phyloP scores from a whole-genome alignment of 2,329 filamentous ascomycete species.

The Clonostachys chloroleuca region DNA sequence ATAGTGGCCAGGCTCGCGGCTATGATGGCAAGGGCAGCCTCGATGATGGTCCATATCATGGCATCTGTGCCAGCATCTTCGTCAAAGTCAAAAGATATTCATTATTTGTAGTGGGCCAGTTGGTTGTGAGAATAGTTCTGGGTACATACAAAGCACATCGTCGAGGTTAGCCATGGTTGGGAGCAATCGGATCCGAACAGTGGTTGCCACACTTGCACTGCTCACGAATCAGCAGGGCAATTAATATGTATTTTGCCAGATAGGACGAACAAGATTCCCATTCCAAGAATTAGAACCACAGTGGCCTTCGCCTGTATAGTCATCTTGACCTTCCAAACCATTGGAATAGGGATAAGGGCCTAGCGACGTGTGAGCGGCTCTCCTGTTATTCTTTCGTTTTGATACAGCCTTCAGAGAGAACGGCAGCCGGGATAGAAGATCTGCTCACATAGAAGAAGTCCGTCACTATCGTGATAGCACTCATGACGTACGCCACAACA shows the following conservation, averaged over 20 bases:
- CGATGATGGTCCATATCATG: constrained; percentile 53
- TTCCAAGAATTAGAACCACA: constrained; percentile 40
- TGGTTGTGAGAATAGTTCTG: neutral
- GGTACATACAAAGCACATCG: constrained; percentile 42
- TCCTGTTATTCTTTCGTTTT: constrained; percentile 2
- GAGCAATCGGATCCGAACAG: constrained; percentile 45
- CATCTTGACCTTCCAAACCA: constrained; percentile 52
- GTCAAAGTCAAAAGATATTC: constrained; percentile 6
- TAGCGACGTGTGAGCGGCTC: constrained; percentile 6
- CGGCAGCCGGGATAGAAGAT: neutral
- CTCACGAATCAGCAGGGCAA: constrained; percentile 4
- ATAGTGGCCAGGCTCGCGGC: constrained; percentile 51
- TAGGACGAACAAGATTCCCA: constrained; percentile 41
- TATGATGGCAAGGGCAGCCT: constrained; percentile 50
- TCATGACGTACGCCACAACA: constrained; percentile 44
- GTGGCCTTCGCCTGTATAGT: constrained; percentile 45
- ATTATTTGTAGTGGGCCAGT: neutral
- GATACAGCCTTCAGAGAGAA: neutral
- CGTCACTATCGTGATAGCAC: constrained; percentile 45
- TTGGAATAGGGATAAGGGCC: constrained; percentile 47
- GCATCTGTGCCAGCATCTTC: constrained; percentile 43
- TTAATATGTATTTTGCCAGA: neutral
- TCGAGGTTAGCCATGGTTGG: constrained; percentile 34
- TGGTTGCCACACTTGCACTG: constrained; percentile 49
- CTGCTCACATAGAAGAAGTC: constrained; percentile 45